Evolutionary conservation across 2,329 filamentous ascomycete species (phyloP).

Genomic region (Metarhizium brunneum): DNA sequence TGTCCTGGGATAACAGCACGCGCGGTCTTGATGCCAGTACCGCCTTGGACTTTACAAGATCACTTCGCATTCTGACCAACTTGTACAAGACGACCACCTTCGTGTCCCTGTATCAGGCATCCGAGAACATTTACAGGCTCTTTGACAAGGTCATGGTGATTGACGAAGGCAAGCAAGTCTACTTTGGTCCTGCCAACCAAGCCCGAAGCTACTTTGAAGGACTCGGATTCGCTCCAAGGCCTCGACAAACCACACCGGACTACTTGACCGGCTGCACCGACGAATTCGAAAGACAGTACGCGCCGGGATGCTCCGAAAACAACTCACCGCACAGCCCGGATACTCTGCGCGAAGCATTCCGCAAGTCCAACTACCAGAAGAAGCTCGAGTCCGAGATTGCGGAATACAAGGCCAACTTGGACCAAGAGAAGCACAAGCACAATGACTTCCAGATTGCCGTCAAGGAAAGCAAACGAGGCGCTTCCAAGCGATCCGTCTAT

Average conservation of each 20-base stretch:
- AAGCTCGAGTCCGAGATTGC: conserved; percentile 56
- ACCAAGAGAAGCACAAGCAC: conserved; percentile 55
- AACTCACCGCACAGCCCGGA: conserved; percentile 63
- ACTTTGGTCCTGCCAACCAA: conserved; percentile 59
- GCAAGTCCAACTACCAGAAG: conserved; percentile 49
- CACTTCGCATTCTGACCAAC: conserved; percentile 71
- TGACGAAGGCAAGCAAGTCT: conserved; percentile 66
- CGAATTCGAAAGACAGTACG: conserved; percentile 72
- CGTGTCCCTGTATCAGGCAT: conserved; percentile 78
- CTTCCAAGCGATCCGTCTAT: conserved; percentile 70
- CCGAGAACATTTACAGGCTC: conserved; percentile 67
- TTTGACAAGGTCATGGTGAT: conserved; percentile 84
- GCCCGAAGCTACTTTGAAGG: conserved; percentile 68
- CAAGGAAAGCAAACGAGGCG: conserved; percentile 66
- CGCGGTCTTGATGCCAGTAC: conserved; percentile 60
- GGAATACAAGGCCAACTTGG: conserved; percentile 55
- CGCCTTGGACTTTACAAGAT: conserved; percentile 57
- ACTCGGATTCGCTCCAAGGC: conserved; percentile 65
- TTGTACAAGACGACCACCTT: conserved; percentile 78
- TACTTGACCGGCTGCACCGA: conserved; percentile 78
- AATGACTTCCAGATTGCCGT: conserved; percentile 72
- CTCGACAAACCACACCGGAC: conserved; percentile 71
- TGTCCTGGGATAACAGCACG: conserved; percentile 69
- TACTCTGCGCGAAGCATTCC: conserved; percentile 60
- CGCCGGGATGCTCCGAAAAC: conserved; percentile 51